Evolutionary conservation across 306 rosid species (phyloP).

Genomic region (Gastrolobium villosum): DNA sequence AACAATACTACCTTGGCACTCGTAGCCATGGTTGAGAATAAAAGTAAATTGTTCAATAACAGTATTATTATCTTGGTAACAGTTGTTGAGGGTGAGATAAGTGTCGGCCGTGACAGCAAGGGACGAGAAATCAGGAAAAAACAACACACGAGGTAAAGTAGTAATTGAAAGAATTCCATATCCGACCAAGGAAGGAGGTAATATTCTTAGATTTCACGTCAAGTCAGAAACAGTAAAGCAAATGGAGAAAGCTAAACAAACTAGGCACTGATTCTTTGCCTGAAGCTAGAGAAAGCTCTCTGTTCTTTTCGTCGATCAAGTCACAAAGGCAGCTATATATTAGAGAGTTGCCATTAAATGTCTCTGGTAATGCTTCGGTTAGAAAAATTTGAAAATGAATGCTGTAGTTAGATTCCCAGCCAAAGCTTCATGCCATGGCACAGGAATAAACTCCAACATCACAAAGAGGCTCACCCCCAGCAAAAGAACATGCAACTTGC

Average conservation of each 20-base stretch:
- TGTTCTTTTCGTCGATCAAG: conserved; percentile 56
- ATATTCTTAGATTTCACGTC: conserved; percentile 67
- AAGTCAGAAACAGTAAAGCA: conserved; percentile 48
- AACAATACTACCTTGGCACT: background rate
- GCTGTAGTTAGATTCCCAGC: conserved; percentile 42
- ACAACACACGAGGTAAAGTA: background rate
- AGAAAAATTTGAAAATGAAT: conserved; percentile 50
- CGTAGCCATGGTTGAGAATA: background rate
- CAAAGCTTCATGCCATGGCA: conserved; percentile 35
- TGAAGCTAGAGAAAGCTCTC: conserved; percentile 44
- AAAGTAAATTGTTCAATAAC: background rate
- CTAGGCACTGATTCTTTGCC: conserved; percentile 53
- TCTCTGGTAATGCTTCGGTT: background rate
- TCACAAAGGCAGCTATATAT: conserved; percentile 32
- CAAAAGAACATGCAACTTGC: conserved; percentile 47
- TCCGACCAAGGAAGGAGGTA: conserved; percentile 21
- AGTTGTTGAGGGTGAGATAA: background rate
- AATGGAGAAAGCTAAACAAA: conserved; percentile 47
- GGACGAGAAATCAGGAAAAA: background rate
- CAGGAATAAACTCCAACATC: conserved; percentile 36
- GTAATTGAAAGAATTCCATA: background rate
- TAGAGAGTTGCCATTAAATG: conserved; percentile 1
- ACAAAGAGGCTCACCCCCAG: conserved; percentile 20
- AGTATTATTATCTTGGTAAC: background rate
- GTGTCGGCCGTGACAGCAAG: background rate